Conservation (phyloP, 2,329 filamentous ascomycete species). For the Beauveria varroae region DNA sequence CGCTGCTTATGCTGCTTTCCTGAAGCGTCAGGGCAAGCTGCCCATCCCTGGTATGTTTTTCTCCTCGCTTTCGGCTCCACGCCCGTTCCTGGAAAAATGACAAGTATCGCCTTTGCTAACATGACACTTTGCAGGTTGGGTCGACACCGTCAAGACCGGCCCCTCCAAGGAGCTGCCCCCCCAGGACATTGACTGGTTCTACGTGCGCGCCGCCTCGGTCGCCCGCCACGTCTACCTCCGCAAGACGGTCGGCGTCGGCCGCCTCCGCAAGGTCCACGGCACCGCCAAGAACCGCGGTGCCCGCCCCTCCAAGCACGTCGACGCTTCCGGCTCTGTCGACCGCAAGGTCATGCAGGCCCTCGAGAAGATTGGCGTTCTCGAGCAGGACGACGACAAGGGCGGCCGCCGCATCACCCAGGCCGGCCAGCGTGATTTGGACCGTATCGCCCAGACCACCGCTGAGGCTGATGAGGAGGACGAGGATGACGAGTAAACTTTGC, state of each 20-base stretch:
- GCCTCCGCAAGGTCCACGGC: slow-evolving; percentile 93
- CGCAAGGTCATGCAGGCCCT: slow-evolving; percentile 95
- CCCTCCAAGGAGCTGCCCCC: slow-evolving; percentile 95
- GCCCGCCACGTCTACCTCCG: slow-evolving; percentile 98
- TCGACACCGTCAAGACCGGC: slow-evolving; percentile 98
- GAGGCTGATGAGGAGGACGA: slow-evolving; percentile 63
- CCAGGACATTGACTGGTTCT: slow-evolving; percentile 97
- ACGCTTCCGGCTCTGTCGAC: slow-evolving; percentile 92
- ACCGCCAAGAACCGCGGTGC: slow-evolving; percentile 94
- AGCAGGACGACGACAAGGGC: slow-evolving; percentile 97
- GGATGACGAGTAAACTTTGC: slow-evolving; percentile 51
- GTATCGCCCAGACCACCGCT: slow-evolving; percentile 74
- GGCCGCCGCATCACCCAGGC: slow-evolving; percentile 96
- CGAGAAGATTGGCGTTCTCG: slow-evolving; percentile 98
- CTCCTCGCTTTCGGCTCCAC: neutral
- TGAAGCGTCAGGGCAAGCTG: slow-evolving; percentile 92
- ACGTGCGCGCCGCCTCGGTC: slow-evolving; percentile 83
- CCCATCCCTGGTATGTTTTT: slow-evolving; percentile 70
- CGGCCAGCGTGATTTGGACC: slow-evolving; percentile 98
- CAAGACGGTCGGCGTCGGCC: slow-evolving; percentile 98
- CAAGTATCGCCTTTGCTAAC: neutral
- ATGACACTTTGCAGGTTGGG: slow-evolving; percentile 62
- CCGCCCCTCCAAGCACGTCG: slow-evolving; percentile 87
- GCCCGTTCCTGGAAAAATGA: too few relatives aligned
- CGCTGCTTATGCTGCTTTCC: slow-evolving; percentile 74